These are phyloP conservation scores for Amanita exitialis DNA, from an alignment of 768 basidiomycete species.

Conservation along the genomic window DNA sequence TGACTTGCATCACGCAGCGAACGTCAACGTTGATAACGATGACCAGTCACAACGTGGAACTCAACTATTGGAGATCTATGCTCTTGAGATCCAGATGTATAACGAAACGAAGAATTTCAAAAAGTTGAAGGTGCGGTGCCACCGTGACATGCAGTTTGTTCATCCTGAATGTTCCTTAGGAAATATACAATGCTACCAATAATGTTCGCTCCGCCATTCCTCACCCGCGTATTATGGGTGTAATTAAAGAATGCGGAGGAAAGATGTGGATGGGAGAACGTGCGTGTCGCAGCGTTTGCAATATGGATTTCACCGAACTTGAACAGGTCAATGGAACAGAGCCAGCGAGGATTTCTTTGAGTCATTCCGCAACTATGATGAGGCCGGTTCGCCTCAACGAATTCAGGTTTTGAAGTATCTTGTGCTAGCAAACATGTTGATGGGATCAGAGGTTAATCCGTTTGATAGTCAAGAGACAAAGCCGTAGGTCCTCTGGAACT, in stretches of 20 bases:
- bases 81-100: slow-evolving; percentile 99
- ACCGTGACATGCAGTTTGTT: background rate
- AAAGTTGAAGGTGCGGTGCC: slow-evolving; percentile 69
- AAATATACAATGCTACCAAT: slow-evolving; percentile 94
- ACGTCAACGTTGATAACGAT: slow-evolving; percentile 49
- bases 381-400: slow-evolving; percentile 91
- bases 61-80: slow-evolving; percentile 92
- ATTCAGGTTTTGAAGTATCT: slow-evolving; percentile 98
- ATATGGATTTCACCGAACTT: background rate
- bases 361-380: slow-evolving; percentile 97
- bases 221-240: slow-evolving; percentile 97
- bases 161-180: slow-evolving; percentile 36
- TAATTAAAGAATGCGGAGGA: slow-evolving; percentile 98
- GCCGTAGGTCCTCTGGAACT: slow-evolving; percentile 50
- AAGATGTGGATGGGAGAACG: slow-evolving; percentile 99
- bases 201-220: slow-evolving; percentile 93
- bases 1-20: slow-evolving; percentile 63
- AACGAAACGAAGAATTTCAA: slow-evolving; percentile 93
- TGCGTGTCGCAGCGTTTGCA: slow-evolving; percentile 21
- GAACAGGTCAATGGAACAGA: slow-evolving; percentile 84
- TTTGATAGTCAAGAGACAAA: slow-evolving; percentile 99
- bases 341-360: slow-evolving; percentile 99
- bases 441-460: slow-evolving; percentile 96
- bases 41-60: slow-evolving; percentile 92
- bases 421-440: slow-evolving; percentile 96